phyloP scores from a whole-genome alignment of 179 eudicot species.

The Camellia oleifera region DNA sequence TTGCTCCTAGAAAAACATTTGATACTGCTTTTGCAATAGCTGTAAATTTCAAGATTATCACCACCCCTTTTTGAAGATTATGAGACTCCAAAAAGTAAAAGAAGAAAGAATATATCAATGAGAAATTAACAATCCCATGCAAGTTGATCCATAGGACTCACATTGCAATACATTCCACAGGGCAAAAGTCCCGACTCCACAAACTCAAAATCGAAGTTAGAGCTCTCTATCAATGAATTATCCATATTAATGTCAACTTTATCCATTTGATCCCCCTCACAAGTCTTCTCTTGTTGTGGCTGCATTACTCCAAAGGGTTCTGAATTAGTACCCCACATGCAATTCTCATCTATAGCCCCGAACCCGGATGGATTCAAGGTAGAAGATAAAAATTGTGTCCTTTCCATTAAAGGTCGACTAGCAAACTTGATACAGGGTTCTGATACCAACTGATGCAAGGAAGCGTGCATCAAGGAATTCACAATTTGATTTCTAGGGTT shows the following conservation, averaged over 20 bases:
- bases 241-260: conserved; percentile 17
- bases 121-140: conserved; percentile 50
- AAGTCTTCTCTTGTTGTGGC: conserved; percentile 10
- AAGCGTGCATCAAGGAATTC: too few species aligned
- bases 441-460: conserved; percentile 6
- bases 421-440: conserved; percentile 16
- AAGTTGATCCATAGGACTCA: conserved; percentile 48
- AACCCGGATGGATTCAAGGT: conserved; percentile 5
- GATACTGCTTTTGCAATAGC: too few species aligned
- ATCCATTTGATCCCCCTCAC: conserved; percentile 5
- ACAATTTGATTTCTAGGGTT: neutral
- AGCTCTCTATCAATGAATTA: conserved; percentile 27
- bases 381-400: conserved; percentile 10
- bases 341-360: conserved; percentile 25
- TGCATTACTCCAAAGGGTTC: conserved; percentile 16
- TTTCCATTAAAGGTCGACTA: conserved; percentile 7
- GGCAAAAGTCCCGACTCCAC: conserved; percentile 41
- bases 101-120: neutral
- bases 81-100: neutral
- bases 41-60: too few species aligned
- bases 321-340: conserved; percentile 24
- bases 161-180: conserved; percentile 38
- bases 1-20: too few species aligned
- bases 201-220: conserved; percentile 52
- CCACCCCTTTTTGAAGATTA: too few species aligned